Evolutionary conservation across 2,329 filamentous ascomycete species (phyloP), one percentile per base, ranked within the genome.

Genomic region (Botryotinia convoluta): DNA sequence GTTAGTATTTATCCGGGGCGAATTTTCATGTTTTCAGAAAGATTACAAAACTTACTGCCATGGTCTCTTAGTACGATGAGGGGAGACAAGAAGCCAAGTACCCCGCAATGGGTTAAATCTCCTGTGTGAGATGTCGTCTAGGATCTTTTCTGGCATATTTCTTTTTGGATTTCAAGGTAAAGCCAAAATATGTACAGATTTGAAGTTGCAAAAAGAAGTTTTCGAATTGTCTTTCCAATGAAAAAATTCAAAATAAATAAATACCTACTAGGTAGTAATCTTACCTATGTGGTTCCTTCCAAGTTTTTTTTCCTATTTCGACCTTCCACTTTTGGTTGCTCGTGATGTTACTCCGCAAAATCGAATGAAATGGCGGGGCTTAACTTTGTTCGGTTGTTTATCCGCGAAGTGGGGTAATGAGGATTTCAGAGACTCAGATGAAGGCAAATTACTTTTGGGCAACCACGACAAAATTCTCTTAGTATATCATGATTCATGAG

Each of bases 61-160:
- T 80, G 96, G 96, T 77, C 96, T 89, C 88, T 98, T 98, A 71
- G 95, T 98, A 72, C 96, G 88, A 83, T 99, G 96, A 75, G 96
- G 96, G 26, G 96, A 98, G 22, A 99, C 96, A 54, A 99, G 88
- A 74, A 99, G 88, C 92, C 95, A 97, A 75, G 92, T 94, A 75
- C 93, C 94, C 77, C 93, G 92, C 75, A 99, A 87, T 71, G 94
- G 93, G 82, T 99, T 99, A 83, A 92, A 98, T 82, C 96, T 92
- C 79, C 96, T 88, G 82, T 99, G 96, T 60, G 96, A 97, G 80
- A 99, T 98, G 82, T 99, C 95, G 86, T 98, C 91, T 69, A 99
- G 90, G 68, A 95, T 90, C 76, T 89, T 87, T 80, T 92, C 91
- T 14, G 89, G 88, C 92, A 94, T 95, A 59, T 59, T 62, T 26